Evolutionary conservation across 345 rosid species (phyloP), one percentile per base, ranked within the genome.

Genomic region (Hibiscus syriacus): DNA sequence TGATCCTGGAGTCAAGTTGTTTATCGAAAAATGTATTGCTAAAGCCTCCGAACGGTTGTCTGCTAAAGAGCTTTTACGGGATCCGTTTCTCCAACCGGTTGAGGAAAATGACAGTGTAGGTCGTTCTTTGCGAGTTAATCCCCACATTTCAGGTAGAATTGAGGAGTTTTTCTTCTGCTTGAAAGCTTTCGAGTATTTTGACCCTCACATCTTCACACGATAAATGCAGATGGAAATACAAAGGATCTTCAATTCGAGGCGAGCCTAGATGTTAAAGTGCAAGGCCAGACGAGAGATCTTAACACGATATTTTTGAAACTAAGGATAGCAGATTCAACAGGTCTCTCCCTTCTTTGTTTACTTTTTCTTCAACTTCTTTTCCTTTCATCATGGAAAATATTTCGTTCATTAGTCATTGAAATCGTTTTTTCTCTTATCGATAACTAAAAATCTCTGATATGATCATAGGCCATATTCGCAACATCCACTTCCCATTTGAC

Each of bases 401-500:
- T n/a, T 41, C 53, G 11, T 56, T n/a, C 30, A 30, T 60, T 64
- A 30, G 27, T 61, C 53, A 64, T 66, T 43, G 39, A 23, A 11
- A 66, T n/a, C n/a, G 20, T 16, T 8, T 39, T 48, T 32, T 12
- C 46, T 53, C 56, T n/a, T 69, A 10, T 22, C 5, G 27, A 61
- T 36, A 20, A 38, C 30, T 39, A 49, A 39, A 61, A 61, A 25
- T 14, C 60, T 36, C 74, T 38, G 8, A 1, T 39, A 45, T 74
- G 57, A 34, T 45, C 11, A 13, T 78, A 94, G 99, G 98, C 54
- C 86, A 89, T 70, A 46, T 80, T 48, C 96, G 91, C 60, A 89
- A 94, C 74, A 94, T 94, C 57, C 99, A 94, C 79, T 94, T 94
- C 80, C 99, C 99, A 27, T 94, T 94, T 46, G 83, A 94, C 82